Conservation (phyloP, 306 rosid species). For the Casuarina cunninghamiana region DNA sequence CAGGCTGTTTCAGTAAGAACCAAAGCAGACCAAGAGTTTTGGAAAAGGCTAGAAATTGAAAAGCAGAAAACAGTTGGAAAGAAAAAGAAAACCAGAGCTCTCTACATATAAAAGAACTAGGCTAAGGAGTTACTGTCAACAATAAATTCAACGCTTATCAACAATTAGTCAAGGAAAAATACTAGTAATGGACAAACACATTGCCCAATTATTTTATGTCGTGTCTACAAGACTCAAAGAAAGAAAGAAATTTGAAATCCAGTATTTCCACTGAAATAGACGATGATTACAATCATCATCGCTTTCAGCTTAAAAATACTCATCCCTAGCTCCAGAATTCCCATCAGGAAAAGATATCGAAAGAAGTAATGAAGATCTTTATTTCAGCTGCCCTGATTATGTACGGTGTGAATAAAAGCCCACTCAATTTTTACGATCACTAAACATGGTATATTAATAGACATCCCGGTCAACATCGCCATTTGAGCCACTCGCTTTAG, state of each 20-base stretch:
- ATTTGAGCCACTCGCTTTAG: not conserved
- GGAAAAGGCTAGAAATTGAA: not conserved
- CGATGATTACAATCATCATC: not conserved
- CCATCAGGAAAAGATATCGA: not conserved
- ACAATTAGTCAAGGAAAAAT: not conserved
- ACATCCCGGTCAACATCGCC: not conserved
- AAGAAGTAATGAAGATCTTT: not conserved
- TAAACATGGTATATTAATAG: not conserved
- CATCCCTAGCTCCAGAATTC: not conserved
- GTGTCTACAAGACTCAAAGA: not conserved
- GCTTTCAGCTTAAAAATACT: not conserved
- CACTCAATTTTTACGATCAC: not conserved
- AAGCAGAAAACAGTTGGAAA: no score
- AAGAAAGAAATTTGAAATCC: not conserved
- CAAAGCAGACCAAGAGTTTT: not conserved
- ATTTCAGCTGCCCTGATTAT: not conserved
- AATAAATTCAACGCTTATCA: not conserved
- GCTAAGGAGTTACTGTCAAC: not conserved
- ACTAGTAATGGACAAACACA: not conserved
- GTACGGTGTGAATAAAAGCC: not conserved
- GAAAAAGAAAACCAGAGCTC: not conserved
- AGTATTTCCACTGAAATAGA: not conserved
- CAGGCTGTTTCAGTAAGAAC: not conserved
- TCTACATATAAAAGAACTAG: not conserved
- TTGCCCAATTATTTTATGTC: not conserved